Conservation (phyloP, 371 early-diverging fungal species). For the Syncephalis fuscata region DNA sequence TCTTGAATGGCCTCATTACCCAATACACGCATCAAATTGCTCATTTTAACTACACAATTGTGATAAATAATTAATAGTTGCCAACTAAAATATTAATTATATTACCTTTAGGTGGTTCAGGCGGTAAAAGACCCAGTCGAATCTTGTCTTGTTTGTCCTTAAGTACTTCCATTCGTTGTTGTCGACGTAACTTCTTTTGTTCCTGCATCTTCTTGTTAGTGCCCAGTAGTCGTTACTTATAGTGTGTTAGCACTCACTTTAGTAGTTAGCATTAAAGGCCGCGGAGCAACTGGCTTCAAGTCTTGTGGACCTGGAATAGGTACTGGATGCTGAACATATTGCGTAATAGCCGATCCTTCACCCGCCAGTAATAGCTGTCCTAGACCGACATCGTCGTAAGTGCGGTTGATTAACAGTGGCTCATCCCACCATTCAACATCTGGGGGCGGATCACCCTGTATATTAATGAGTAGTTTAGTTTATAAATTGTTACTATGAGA, state of each 20-base stretch:
- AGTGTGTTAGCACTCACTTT: slow-evolving; percentile 19
- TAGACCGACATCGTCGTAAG: slow-evolving; percentile 42
- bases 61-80: neutral
- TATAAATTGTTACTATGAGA: slow-evolving; percentile 1
- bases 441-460: slow-evolving; percentile 54
- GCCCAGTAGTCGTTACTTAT: neutral
- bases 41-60: slow-evolving; percentile 41
- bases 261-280: slow-evolving; percentile 77
- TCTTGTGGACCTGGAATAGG: slow-evolving; percentile 72
- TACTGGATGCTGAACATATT: slow-evolving; percentile 85
- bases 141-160: slow-evolving; percentile 92
- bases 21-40: slow-evolving; percentile 86
- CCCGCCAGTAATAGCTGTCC: slow-evolving; percentile 21
- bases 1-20: slow-evolving; percentile 84
- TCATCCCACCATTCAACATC: slow-evolving; percentile 94
- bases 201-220: slow-evolving; percentile 37
- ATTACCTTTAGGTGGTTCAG: slow-evolving; percentile 69
- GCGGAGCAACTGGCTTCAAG: slow-evolving; percentile 31
- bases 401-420: slow-evolving; percentile 50
- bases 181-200: slow-evolving; percentile 80
- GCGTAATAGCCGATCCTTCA: slow-evolving; percentile 45
- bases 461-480: neutral
- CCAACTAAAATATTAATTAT: neutral
- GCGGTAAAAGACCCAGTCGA: slow-evolving; percentile 79
- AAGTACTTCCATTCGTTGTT: slow-evolving; percentile 64